These are phyloP conservation scores for Calonectria pteridis DNA, from an alignment of 2,329 filamentous ascomycete species.

Conservation along the genomic window DNA sequence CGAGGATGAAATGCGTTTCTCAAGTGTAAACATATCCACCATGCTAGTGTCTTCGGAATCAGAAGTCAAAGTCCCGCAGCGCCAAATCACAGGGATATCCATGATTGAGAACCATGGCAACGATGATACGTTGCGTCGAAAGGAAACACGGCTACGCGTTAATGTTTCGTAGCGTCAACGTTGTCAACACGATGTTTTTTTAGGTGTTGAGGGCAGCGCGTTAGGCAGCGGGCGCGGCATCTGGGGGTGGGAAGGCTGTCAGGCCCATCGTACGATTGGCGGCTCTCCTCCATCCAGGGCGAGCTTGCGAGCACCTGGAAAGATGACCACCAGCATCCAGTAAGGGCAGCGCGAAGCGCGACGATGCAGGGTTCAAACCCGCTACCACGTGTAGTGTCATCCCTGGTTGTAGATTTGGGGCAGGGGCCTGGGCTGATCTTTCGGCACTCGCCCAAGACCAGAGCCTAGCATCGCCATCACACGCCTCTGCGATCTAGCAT, in stretches of 20 bases:
- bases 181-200: background rate
- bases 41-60: background rate
- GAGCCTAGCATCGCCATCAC: conserved; percentile 3
- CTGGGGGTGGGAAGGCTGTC: background rate
- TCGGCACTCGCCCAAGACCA: conserved; percentile 24
- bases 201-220: background rate
- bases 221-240: conserved; percentile 11
- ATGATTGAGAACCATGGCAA: conserved; percentile 3
- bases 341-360: background rate
- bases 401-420: conserved; percentile 11
- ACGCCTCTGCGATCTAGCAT: conserved; percentile 20
- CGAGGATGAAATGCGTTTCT: conserved; percentile 1
- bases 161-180: conserved; percentile 13
- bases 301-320: background rate
- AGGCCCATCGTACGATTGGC: conserved; percentile 21
- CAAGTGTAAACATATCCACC: conserved; percentile 9
- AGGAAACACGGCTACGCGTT: background rate
- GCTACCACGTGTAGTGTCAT: conserved; percentile 27
- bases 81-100: conserved; percentile 2
- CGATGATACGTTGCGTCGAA: conserved; percentile 8
- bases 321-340: conserved; percentile 1
- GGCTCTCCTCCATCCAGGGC: conserved; percentile 13
- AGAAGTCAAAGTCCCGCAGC: conserved; percentile 15
- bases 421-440: conserved; percentile 25
- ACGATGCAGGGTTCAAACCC: conserved; percentile 19